Conservation (phyloP, 2,329 filamentous ascomycete species). For the Botryotinia convoluta region DNA sequence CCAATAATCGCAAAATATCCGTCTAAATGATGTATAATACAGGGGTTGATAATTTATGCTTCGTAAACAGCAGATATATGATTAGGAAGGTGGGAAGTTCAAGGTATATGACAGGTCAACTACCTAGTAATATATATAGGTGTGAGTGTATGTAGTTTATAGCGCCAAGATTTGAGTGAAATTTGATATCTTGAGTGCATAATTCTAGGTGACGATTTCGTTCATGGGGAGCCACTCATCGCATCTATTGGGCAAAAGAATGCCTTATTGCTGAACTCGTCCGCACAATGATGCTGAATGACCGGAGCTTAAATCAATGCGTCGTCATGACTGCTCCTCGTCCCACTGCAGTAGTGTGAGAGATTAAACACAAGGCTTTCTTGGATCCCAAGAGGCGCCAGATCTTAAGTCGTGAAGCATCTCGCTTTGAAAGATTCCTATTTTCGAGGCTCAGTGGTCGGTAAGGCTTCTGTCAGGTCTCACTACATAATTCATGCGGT, state of each 20-base stretch:
- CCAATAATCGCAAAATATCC: neutral
- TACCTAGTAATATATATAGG: neutral
- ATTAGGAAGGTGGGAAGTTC: neutral
- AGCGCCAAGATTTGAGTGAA: neutral
- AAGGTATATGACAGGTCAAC: neutral
- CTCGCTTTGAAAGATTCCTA: neutral
- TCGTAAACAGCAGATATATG: neutral
- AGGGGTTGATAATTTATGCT: neutral
- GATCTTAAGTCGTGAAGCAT: too few species aligned
- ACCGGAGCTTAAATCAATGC: neutral
- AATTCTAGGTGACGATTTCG: too few species aligned
- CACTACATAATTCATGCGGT: neutral
- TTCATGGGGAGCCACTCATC: neutral
- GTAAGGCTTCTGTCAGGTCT: neutral
- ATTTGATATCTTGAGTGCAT: too few species aligned
- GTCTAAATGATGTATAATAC: neutral
- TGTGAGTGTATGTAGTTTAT: neutral
- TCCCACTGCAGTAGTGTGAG: neutral
- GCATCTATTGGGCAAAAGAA: neutral
- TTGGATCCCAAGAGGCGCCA: neutral
- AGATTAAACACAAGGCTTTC: neutral
- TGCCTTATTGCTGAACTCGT: neutral
- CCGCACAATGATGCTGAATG: neutral
- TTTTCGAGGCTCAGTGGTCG: neutral
- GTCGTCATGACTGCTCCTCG: neutral